These are phyloP conservation scores for Colletotrichum magnum DNA, from an alignment of 2,329 filamentous ascomycete species.

Conservation along the genomic window DNA sequence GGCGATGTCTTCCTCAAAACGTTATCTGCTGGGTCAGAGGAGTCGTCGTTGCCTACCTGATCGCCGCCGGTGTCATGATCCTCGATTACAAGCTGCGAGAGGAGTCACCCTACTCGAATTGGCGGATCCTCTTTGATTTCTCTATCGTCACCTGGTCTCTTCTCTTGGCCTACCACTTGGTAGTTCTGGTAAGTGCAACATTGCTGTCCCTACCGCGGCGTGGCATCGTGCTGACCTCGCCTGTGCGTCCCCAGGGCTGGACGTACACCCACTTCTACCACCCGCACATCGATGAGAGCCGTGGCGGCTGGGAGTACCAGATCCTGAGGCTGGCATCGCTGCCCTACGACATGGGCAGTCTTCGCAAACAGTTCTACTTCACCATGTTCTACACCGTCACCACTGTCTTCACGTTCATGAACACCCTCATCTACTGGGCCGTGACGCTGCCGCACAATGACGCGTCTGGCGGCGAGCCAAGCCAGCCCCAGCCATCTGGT, in stretches of 20 bases:
- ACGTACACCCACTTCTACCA: constrained; percentile 67
- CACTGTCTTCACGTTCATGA: constrained; percentile 64
- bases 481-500: constrained; percentile 37
- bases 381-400: constrained; percentile 64
- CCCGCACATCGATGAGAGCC: constrained; percentile 56
- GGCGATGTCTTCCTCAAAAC: constrained; percentile 62
- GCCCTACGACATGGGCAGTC: constrained; percentile 56
- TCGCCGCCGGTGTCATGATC: constrained; percentile 57
- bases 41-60: constrained; percentile 59
- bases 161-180: constrained; percentile 61
- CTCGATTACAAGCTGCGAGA: constrained; percentile 61
- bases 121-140: constrained; percentile 65
- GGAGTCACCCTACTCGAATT: constrained; percentile 54
- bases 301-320: constrained; percentile 52
- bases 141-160: constrained; percentile 59
- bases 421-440: constrained; percentile 66
- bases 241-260: constrained; percentile 57
- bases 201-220: neutral
- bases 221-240: neutral
- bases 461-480: constrained; percentile 31
- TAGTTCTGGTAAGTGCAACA: constrained; percentile 59
- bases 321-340: constrained; percentile 60
- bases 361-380: constrained; percentile 62
- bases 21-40: constrained; percentile 60
- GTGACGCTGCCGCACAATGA: constrained; percentile 52